phyloP scores from a whole-genome alignment of 2,329 filamentous ascomycete genomes.

The Claviceps africana region DNA sequence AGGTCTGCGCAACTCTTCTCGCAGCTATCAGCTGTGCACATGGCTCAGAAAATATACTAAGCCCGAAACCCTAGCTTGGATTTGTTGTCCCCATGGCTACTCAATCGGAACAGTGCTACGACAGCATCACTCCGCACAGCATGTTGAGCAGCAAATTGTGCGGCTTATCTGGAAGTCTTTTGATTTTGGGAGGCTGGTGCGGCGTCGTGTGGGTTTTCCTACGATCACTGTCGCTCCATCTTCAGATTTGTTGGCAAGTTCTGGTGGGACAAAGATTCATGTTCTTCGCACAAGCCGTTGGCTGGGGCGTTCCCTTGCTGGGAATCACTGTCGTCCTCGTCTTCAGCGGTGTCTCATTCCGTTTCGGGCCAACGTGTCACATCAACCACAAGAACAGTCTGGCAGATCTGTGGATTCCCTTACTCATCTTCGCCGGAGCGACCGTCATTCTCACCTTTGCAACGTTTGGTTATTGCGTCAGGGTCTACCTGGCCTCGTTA shows the following conservation, averaged over 20 bases:
- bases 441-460: slow-evolving; percentile 69
- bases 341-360: slow-evolving; percentile 83
- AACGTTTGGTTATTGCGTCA: slow-evolving; percentile 86
- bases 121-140: slow-evolving; percentile 83
- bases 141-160: slow-evolving; percentile 75
- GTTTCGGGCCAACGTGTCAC: slow-evolving; percentile 83
- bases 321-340: slow-evolving; percentile 65
- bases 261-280: slow-evolving; percentile 82
- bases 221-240: slow-evolving; percentile 77
- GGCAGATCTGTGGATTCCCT: slow-evolving; percentile 77
- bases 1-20: slow-evolving; percentile 20
- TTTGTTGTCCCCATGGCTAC: slow-evolving; percentile 79
- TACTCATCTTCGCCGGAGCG: slow-evolving; percentile 62
- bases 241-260: slow-evolving; percentile 96
- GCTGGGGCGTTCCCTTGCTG: slow-evolving; percentile 71
- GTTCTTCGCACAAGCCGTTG: slow-evolving; percentile 63
- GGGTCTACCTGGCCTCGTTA: slow-evolving; percentile 80
- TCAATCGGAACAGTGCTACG: slow-evolving; percentile 68
- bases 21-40: neutral
- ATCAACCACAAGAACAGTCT: slow-evolving; percentile 82
- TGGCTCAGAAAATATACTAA: slow-evolving; percentile 8
- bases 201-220: slow-evolving; percentile 86
- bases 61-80: slow-evolving; percentile 45
- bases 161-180: slow-evolving; percentile 73
- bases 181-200: slow-evolving; percentile 75